Base-by-base conservation (phyloP, 805 yeast genomes). In the Kazachstania africana region DNA sequence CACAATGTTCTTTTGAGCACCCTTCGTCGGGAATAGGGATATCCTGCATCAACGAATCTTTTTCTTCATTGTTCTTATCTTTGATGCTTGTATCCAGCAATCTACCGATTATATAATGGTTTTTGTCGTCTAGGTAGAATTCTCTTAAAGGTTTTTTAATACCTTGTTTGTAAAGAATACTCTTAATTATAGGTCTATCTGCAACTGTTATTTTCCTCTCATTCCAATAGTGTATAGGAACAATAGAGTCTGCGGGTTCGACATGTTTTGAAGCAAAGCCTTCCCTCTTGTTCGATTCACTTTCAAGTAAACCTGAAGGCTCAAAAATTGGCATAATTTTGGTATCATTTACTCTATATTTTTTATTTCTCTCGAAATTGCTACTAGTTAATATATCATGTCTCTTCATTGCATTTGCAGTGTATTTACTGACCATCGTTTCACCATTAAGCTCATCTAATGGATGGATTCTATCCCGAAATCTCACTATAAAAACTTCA, bases 1-100 rank as follows among this genome's bases (percentile, higher is more conserved):
- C 72, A 14, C 72, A 70, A 40, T 68, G 74, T 40, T 68, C 70
- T 29, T 60, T 60, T 0, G 69, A 63, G 31, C 65, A 59, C 1
- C 59, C 46, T 17, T 50, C 55, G 28, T 58, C 55, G 5, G 53
- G 54, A 1, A 63, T 48, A 17, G 42, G 39, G 3, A 65, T 50
- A 38, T 65, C 65, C 12, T 58, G 63, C 1, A 63, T 44, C 3
- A 43, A 42, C 5, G 34, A 32, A 25, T 47, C 49, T 17, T 45
- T 43, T 5, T 32, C 42, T 10, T 36, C 39, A 19, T 24, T 27
- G 6, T 26, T 33, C 17, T 19, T 32, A 13, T 26, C 27, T n/a
- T 28, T 29, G 6, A 19, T 17, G 6, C 29, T 27, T 9, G 17
- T 21, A 4, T 22, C 40, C 32, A 43, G 34, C 24, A 50, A 58